Conservation (phyloP, 148 eudicot genomes). For the Nepenthes gracilis region DNA sequence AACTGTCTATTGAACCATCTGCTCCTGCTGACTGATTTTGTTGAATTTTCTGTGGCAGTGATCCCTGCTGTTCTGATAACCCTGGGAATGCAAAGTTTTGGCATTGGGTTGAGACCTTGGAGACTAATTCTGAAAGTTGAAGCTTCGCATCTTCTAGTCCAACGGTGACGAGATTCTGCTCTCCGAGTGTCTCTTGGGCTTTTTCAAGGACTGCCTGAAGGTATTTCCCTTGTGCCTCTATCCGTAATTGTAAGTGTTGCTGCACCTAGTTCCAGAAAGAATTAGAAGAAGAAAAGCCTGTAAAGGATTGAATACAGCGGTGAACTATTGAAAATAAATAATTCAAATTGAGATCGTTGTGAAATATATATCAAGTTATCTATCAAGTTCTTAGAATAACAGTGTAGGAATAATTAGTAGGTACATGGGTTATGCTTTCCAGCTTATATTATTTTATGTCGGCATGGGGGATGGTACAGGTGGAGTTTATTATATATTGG, state of each 20-base stretch:
- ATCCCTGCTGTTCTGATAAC: constrained; percentile 33
- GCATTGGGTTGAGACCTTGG: constrained; percentile 68
- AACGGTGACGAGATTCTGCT: constrained; percentile 58
- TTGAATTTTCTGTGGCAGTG: constrained; percentile 35
- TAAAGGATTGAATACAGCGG: neutral
- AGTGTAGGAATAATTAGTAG: too few species aligned
- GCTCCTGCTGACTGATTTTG: constrained; percentile 25
- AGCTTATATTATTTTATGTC: too few species aligned
- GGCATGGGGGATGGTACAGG: too few species aligned
- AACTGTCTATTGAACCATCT: constrained; percentile 68
- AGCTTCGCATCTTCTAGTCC: constrained; percentile 76
- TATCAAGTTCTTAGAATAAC: too few species aligned
- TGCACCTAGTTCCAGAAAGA: constrained; percentile 42
- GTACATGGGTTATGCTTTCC: too few species aligned
- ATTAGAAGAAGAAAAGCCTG: neutral
- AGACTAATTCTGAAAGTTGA: constrained; percentile 64
- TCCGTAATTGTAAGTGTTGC: constrained; percentile 72
- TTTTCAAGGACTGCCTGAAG: constrained; percentile 77
- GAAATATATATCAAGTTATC: too few species aligned
- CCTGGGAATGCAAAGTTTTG: constrained; percentile 53
- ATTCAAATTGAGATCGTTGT: neutral
- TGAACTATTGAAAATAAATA: neutral
- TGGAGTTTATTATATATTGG: too few species aligned
- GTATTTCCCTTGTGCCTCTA: constrained; percentile 92
- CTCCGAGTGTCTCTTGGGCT: constrained; percentile 79